Evolutionary conservation across 1,284 basidiomycete genomes (phyloP).

Genomic region (Rhodotorula glutinis): DNA sequence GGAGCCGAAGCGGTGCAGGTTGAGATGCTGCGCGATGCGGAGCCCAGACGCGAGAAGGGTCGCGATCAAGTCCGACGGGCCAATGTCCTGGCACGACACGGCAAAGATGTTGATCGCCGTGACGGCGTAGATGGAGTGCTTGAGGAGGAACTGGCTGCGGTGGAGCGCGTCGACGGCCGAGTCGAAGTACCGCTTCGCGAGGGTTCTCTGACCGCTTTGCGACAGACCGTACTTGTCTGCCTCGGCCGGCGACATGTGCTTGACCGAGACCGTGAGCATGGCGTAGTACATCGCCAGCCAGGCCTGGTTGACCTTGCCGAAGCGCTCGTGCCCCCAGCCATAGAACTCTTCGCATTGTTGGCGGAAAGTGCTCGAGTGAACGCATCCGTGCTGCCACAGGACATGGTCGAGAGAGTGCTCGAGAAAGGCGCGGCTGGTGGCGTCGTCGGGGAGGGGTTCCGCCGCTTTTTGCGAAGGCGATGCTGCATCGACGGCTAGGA

Average conservation of each 20-base stretch:
- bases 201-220: background rate
- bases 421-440: conserved; percentile 10
- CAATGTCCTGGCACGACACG: conserved; percentile 28
- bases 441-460: conserved; percentile 7
- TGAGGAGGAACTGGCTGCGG: conserved; percentile 32
- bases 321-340: conserved; percentile 16
- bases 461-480: background rate
- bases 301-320: conserved; percentile 23
- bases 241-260: conserved; percentile 31
- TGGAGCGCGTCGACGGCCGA: conserved; percentile 27
- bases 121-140: conserved; percentile 29
- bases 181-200: conserved; percentile 34
- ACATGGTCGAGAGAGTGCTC: conserved; percentile 25
- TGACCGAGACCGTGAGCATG: conserved; percentile 28
- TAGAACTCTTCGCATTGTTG: conserved; percentile 30
- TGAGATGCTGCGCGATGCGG: conserved; percentile 32
- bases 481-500: background rate
- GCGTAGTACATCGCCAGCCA: conserved; percentile 37
- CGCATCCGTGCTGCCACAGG: conserved; percentile 33
- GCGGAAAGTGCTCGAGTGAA: conserved; percentile 22
- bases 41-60: conserved; percentile 32
- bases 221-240: conserved; percentile 3
- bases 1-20: conserved; percentile 30
- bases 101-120: conserved; percentile 32
- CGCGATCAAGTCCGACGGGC: conserved; percentile 33